These are phyloP conservation scores for Sporothrix brasiliensis DNA, from an alignment of 2,329 filamentous ascomycete species.

Conservation along the genomic window DNA sequence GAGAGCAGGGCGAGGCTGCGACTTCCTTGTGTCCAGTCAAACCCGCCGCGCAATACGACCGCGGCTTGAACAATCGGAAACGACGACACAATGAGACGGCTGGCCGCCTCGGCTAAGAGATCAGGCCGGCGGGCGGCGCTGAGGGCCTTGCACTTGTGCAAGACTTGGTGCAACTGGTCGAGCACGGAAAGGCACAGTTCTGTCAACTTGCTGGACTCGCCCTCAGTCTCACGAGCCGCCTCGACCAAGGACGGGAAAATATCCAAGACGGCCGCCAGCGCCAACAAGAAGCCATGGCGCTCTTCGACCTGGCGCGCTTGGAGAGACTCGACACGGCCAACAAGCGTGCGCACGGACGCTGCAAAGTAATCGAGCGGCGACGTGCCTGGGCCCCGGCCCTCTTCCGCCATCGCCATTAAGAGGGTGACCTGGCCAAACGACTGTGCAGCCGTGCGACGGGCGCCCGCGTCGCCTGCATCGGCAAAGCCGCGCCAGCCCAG, in stretches of 20 bases:
- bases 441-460: conserved; percentile 70
- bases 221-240: background rate
- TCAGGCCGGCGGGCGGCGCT: conserved; percentile 62
- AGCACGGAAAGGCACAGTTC: conserved; percentile 9
- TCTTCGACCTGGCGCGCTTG: conserved; percentile 66
- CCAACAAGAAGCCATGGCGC: conserved; percentile 67
- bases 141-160: conserved; percentile 46
- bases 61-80: conserved; percentile 53
- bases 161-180: conserved; percentile 42
- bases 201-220: background rate
- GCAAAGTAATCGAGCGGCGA: conserved; percentile 40
- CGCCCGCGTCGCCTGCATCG: conserved; percentile 71
- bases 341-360: conserved; percentile 47
- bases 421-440: conserved; percentile 66
- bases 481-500: conserved; percentile 87
- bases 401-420: conserved; percentile 37
- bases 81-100: conserved; percentile 59
- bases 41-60: conserved; percentile 33
- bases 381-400: background rate
- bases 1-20: conserved; percentile 37
- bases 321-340: conserved; percentile 51
- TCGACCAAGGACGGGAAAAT: conserved; percentile 45
- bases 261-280: conserved; percentile 62
- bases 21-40: too few species aligned
- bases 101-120: conserved; percentile 64